Conservation (phyloP, 129 eudicot genomes). For the Gnaphalium uliginosum region DNA sequence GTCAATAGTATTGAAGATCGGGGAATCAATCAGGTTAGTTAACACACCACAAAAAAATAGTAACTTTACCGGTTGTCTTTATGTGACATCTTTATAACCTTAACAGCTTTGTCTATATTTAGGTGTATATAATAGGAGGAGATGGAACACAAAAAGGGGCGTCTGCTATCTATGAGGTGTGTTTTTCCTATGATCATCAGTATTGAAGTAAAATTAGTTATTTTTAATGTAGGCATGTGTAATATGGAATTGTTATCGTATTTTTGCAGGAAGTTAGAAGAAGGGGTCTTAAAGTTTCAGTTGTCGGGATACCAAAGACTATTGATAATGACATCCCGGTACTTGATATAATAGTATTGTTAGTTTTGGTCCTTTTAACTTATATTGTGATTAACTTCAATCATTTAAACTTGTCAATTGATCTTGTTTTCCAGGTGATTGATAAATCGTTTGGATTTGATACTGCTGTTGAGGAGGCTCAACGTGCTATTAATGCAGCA, state of each 20-base stretch:
- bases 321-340: slow-evolving; percentile 98
- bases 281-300: slow-evolving; percentile 89
- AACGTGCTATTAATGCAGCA: slow-evolving; percentile 95
- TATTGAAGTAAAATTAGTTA: slow-evolving; percentile 1
- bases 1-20: slow-evolving; percentile 97
- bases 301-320: slow-evolving; percentile 92
- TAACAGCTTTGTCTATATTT: slow-evolving; percentile 9
- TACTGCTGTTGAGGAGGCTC: slow-evolving; percentile 98
- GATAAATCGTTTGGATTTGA: slow-evolving; percentile 97
- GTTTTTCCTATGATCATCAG: slow-evolving; percentile 12
- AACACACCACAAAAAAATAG: neutral
- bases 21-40: slow-evolving; percentile 85
- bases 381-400: neutral
- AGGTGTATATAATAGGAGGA: slow-evolving; percentile 98
- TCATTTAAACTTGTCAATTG: slow-evolving; percentile 8
- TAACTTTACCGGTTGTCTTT: neutral
- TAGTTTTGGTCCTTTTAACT: neutral
- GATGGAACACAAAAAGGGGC: slow-evolving; percentile 99
- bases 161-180: slow-evolving; percentile 77
- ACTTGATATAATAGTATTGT: slow-evolving; percentile 21
- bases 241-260: neutral
- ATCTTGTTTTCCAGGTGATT: slow-evolving; percentile 52
- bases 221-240: neutral
- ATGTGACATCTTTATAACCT: neutral
- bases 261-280: slow-evolving; percentile 67